Percentiles rank a stretch among this genome's conserved stretches.
Conservation (phyloP, 2,329 filamentous ascomycete species). For the Alternaria solani region DNA sequence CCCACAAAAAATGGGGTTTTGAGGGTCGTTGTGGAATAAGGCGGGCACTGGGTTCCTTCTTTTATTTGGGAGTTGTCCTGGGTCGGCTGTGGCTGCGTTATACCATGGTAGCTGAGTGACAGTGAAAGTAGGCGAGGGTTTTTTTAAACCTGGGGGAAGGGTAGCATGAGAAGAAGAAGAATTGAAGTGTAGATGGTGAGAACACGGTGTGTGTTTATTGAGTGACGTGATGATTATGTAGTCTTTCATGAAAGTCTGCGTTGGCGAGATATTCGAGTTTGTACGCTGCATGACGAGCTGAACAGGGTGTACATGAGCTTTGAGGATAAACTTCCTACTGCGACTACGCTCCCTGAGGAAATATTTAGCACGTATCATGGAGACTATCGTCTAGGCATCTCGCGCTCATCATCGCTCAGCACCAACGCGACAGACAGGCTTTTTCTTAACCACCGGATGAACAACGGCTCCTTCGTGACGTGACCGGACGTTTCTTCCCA, state of each 20-base stretch:
- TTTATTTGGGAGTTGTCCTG: too few species aligned
- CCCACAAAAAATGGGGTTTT: neutral
- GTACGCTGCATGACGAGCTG: too few species aligned
- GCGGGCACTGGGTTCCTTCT: too few species aligned
- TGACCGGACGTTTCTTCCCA: neutral
- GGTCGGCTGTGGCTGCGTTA: neutral
- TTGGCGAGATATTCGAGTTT: too few species aligned
- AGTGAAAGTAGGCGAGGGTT: too few species aligned
- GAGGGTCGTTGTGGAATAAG: too few species aligned
- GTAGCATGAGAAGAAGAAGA: neutral
- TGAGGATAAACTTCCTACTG: too few species aligned
- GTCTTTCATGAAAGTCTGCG: too few species aligned
- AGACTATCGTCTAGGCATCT: neutral
- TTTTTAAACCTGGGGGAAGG: neutral
- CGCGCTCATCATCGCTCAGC: neutral
- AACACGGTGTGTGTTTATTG: too few species aligned
- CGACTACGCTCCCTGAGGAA: too few species aligned
- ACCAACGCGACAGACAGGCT: neutral
- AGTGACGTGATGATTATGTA: too few species aligned
- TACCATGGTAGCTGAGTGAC: neutral
- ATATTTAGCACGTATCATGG: neutral
- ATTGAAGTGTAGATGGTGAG: neutral
- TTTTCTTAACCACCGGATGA: constrained; percentile 11
- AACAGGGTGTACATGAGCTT: too few species aligned
- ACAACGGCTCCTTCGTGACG: neutral